phyloP scores from a whole-genome alignment of 192 early-diverging fungal genomes.

The Podila clonocystis region DNA sequence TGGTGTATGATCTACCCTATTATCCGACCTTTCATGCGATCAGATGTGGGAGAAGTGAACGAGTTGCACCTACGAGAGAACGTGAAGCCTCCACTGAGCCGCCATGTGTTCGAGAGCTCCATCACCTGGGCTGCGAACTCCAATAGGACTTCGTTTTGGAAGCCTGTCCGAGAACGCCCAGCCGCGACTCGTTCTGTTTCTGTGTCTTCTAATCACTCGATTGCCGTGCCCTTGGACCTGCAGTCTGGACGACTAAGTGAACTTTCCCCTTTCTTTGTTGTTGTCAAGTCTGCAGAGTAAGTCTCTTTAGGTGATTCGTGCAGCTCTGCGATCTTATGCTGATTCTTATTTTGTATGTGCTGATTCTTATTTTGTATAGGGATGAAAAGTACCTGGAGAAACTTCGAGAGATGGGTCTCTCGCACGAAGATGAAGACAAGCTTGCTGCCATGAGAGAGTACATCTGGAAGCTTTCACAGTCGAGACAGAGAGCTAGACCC shows the following conservation, averaged over 20 bases:
- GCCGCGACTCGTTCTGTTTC: conserved; percentile 19
- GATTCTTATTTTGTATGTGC: not conserved
- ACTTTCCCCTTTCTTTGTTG: conserved; percentile 22
- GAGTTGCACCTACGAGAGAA: conserved; percentile 70
- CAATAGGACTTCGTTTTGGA: conserved; percentile 62
- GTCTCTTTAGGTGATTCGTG: not conserved
- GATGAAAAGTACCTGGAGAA: conserved; percentile 62
- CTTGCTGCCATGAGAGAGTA: conserved; percentile 78
- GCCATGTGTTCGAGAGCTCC: conserved; percentile 33
- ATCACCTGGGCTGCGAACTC: conserved; percentile 67
- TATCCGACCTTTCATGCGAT: conserved; percentile 72
- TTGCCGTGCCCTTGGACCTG: conserved; percentile 26
- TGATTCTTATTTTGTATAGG: conserved; percentile 32
- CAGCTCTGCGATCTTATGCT: not conserved
- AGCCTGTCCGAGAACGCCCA: conserved; percentile 55
- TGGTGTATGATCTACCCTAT: conserved; percentile 83
- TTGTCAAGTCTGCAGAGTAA: conserved; percentile 61
- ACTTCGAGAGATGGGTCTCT: conserved; percentile 75
- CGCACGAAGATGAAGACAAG: conserved; percentile 79
- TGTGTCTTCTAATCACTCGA: conserved; percentile 23
- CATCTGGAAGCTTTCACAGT: conserved; percentile 76
- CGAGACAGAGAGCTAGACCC: conserved; percentile 52
- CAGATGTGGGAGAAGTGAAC: conserved; percentile 71
- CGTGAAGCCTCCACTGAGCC: conserved; percentile 72
- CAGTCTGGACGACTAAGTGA: conserved; percentile 23